phyloP scores from a whole-genome alignment of 1,284 basidiomycete species.

The Leccinum pachyderme region DNA sequence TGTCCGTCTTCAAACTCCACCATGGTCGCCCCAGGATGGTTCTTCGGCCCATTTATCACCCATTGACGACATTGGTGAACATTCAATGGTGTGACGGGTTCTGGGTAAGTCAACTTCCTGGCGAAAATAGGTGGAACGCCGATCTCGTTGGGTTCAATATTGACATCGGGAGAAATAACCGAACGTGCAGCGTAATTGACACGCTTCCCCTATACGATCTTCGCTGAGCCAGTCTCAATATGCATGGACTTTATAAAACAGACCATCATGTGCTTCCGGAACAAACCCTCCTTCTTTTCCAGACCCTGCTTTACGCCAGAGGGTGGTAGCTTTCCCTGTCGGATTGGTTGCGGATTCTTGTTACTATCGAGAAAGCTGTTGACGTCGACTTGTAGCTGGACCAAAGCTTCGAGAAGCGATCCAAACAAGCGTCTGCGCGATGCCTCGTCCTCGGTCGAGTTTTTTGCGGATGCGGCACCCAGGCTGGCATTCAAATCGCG shows the following conservation, averaged over 20 bases:
- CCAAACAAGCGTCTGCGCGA: slow-evolving; percentile 64
- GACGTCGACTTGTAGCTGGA: slow-evolving; percentile 92
- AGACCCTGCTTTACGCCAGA: slow-evolving; percentile 94
- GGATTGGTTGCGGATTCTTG: slow-evolving; percentile 87
- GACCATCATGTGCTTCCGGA: slow-evolving; percentile 99
- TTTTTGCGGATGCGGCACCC: slow-evolving; percentile 60
- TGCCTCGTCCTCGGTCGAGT: slow-evolving; percentile 52
- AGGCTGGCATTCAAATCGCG: slow-evolving; percentile 77
- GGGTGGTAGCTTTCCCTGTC: slow-evolving; percentile 91
- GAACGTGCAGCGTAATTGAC: slow-evolving; percentile 99
- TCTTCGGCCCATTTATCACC: slow-evolving; percentile 89
- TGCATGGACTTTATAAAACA: slow-evolving; percentile 2
- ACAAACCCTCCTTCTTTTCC: slow-evolving; percentile 99
- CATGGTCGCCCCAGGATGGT: slow-evolving; percentile 91
- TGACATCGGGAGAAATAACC: slow-evolving; percentile 98
- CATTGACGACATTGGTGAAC: slow-evolving; percentile 86
- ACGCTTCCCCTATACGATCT: slow-evolving; percentile 83
- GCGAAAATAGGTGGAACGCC: slow-evolving; percentile 98
- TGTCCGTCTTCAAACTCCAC: slow-evolving; percentile 95
- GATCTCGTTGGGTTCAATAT: slow-evolving; percentile 99
- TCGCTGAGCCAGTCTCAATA: slow-evolving; percentile 6
- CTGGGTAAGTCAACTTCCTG: slow-evolving; percentile 94
- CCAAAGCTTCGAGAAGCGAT: slow-evolving; percentile 75
- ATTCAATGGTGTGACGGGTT: slow-evolving; percentile 93
- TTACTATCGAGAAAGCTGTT: slow-evolving; percentile 98